phyloP scores from a whole-genome alignment of 1,139 yeast genomes.

The Hemisphaericaspora xylofermentans region DNA sequence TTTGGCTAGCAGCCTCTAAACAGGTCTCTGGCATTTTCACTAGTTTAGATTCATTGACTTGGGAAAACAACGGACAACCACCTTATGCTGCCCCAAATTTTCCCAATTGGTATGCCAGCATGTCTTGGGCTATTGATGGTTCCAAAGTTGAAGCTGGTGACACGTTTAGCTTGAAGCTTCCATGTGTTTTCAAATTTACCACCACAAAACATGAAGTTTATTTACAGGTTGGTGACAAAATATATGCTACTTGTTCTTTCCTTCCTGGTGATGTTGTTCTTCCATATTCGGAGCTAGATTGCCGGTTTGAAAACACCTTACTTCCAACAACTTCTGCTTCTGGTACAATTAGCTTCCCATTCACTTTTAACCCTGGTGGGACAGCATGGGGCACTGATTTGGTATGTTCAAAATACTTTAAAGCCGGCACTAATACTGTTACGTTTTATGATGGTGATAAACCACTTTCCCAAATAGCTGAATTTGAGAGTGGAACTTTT shows the following conservation, averaged over 20 bases:
- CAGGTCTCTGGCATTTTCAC: constrained; percentile 7
- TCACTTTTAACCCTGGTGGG: constrained; percentile 25
- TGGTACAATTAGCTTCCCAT: constrained; percentile 20
- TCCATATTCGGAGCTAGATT: constrained; percentile 22
- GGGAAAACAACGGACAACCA: background rate
- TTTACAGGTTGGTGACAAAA: constrained; percentile 14
- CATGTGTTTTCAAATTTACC: constrained; percentile 23
- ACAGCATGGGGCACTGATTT: constrained; percentile 18
- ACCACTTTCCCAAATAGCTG: constrained; percentile 15
- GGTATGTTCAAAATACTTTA: constrained; percentile 7
- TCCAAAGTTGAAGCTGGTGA: constrained; percentile 20
- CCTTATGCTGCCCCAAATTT: constrained; percentile 11
- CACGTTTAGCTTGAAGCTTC: constrained; percentile 22
- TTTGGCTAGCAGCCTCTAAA: no score
- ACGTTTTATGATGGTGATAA: constrained; percentile 25
- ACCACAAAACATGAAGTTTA: constrained; percentile 9
- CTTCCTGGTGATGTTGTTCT: constrained; percentile 20
- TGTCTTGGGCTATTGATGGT: constrained; percentile 26
- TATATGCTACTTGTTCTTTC: constrained; percentile 26
- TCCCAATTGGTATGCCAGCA: constrained; percentile 26
- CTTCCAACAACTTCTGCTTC: background rate
- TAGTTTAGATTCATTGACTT: constrained; percentile 10
- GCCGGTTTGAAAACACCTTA: constrained; percentile 20
- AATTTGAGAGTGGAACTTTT: constrained; percentile 10
- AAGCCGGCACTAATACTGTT: constrained; percentile 21